Evolutionary conservation across 148 eudicot genomes (phyloP).

Genomic region (Spergularia marina): DNA sequence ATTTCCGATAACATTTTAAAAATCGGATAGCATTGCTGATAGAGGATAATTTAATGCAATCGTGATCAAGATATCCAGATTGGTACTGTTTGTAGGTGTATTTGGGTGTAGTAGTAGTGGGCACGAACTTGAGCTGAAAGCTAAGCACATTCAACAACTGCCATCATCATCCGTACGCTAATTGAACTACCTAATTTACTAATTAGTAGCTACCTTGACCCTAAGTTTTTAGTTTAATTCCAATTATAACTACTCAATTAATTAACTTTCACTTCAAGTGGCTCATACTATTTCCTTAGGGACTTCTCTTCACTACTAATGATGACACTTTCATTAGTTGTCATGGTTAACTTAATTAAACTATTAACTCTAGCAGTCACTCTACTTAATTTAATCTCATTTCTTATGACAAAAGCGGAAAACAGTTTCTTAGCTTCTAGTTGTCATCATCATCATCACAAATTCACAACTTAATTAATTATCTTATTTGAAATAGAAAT

Average conservation of each 20-base stretch:
- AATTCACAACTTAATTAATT: neutral
- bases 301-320: constrained; percentile 15
- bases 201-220: constrained; percentile 20
- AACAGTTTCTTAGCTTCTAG: constrained; percentile 13
- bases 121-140: constrained; percentile 17
- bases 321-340: constrained; percentile 17
- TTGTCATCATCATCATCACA: constrained; percentile 38
- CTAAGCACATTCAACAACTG: constrained; percentile 8
- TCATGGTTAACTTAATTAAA: constrained; percentile 20
- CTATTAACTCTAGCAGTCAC: constrained; percentile 3
- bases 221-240: constrained; percentile 7
- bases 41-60: too few species aligned
- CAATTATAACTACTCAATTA: neutral
- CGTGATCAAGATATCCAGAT: too few species aligned
- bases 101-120: too few species aligned
- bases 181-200: constrained; percentile 8
- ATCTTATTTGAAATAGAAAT: neutral
- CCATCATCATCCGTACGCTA: constrained; percentile 20
- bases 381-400: constrained; percentile 14
- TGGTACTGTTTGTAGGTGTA: too few species aligned
- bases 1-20: too few species aligned
- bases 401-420: constrained; percentile 22
- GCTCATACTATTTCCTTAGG: constrained; percentile 27
- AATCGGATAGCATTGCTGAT: too few species aligned
- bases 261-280: constrained; percentile 19